phyloP scores from a whole-genome alignment of 495 filamentous ascomycete genomes.

The Beverwykella pulmonaria region DNA sequence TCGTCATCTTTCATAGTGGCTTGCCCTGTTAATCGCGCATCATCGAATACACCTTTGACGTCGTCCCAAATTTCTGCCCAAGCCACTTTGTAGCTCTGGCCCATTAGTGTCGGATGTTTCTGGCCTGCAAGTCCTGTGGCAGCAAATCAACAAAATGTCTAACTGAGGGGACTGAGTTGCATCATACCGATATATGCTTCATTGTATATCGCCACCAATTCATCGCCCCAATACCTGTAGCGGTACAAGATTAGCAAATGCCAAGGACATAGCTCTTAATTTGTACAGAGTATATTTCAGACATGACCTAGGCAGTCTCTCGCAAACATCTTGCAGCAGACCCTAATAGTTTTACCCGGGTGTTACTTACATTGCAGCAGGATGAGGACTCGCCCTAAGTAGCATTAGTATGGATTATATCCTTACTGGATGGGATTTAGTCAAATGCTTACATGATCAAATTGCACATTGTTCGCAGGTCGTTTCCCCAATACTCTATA shows the following conservation, averaged over 20 bases:
- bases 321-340: too few relatives aligned
- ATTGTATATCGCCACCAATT: conserved; percentile 70
- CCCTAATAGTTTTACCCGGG: too few relatives aligned
- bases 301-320: too few relatives aligned
- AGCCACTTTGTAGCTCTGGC: conserved; percentile 60
- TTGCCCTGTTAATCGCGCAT: conserved; percentile 61
- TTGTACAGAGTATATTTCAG: too few relatives aligned
- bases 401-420: conserved; percentile 1
- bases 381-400: conserved; percentile 62
- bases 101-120: conserved; percentile 72
- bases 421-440: not conserved
- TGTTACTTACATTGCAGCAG: conserved; percentile 71
- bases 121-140: conserved; percentile 58
- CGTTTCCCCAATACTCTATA: conserved; percentile 64
- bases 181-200: conserved; percentile 59
- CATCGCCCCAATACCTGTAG: conserved; percentile 71
- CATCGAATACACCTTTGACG: conserved; percentile 61
- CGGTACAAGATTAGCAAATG: too few relatives aligned
- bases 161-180: not conserved
- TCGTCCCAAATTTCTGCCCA: conserved; percentile 72
- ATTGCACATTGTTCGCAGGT: conserved; percentile 64
- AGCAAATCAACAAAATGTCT: not conserved
- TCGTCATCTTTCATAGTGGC: conserved; percentile 78
- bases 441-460: conserved; percentile 58
- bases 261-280: too few relatives aligned